Evolutionary conservation across 2,329 filamentous ascomycete species (phyloP), one percentile per base, ranked within the genome.

Genomic region (Exophiala aquamarina): DNA sequence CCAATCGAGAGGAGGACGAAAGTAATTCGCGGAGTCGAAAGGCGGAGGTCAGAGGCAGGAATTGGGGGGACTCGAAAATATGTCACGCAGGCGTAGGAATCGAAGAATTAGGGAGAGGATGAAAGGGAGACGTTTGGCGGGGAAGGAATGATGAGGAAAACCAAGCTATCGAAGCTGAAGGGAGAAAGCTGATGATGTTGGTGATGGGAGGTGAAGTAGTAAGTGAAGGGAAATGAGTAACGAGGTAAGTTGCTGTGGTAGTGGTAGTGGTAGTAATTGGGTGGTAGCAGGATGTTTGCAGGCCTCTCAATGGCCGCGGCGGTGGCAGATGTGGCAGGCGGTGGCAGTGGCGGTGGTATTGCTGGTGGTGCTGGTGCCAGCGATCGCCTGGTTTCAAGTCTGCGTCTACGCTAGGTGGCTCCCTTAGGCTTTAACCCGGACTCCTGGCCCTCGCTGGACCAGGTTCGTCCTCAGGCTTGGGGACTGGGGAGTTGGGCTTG

Each of bases 21-120:
- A 50, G 48, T 31, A 26, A 41, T 21, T 37, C 47, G 39, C 39
- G 41, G 50, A 50, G 47, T 35, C 35, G 47, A 36, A 41, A 44
- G 47, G 47, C 43, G 47, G 44, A 53, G 47, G 35, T 40, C 26
- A 35, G n/a, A 32, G 39, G 33, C 10, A 21, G 20, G 34, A 43
- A 33, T 11, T 39, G 21, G 31, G 46, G 47, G 37, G 41, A 50
- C 38, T 49, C 51, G 46, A 47, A 33, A 32, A 38, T 14, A 18
- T 31, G 42, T 35, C 42, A 23, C 31, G 37, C 31, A 39, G 17
- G 21, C 38, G 34, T 11, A 44, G 21, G 34, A 49, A n/a, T 47
- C 42, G 29, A 33, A 32, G 44, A 35, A 36, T 31, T 8, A 48
- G 19, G 20, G 40, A 38, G 23, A 23, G 26, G 38, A 43, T 28